Base-by-base conservation (phyloP, 202 grass and related monocot genomes). In the Zizania palustris region DNA sequence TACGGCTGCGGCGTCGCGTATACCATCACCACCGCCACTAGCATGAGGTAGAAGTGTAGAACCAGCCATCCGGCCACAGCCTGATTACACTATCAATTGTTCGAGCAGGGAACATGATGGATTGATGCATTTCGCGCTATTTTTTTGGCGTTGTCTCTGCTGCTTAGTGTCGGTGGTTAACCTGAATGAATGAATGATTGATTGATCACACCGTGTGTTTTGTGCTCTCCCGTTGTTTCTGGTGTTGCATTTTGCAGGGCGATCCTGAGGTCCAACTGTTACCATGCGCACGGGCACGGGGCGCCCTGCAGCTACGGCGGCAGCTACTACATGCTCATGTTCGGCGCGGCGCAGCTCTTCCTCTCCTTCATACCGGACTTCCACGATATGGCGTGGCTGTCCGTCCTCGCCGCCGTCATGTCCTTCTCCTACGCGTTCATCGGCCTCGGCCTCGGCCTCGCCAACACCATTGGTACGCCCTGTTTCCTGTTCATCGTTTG, bases 301-400 rank as follows among this genome's bases (percentile, higher is more conserved):
- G 92, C 92, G 71, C 64, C 81, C 14, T 96, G 92, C 80, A 63
- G 55, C 41, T 89, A 83, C 53, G 84, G 72, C 20, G 92, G 88
- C 7, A 77, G 18, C 70, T 87, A 61, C 73, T 89, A 91, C 77
- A 87, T 91, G 83, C 73, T 96, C 15, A 37, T 85, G 41, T 92
- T 96, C 77, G 92, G 92, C 9, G 77, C 73, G 3, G 49, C 54
- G 20, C 83, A 96, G 84, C 67, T 96, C 51, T 20, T 92, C 6
- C 82, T 96, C 71, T 92, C 92, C n/a, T 90, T 85, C 78, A 96
- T 96, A 48, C 89, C 89, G 20, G 78, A 83, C 63, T 92, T 96
- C 35, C 83, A 92, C 40, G 76, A 96, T 63, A 96, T 92, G 88
- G 92, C 86, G 1, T 92, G 89, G 92, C 92, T 95, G 44, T 95